Evolutionary conservation across 176 grass and related monocot genomes (phyloP), one percentile per base, ranked within the genome.

Genomic region (Pontederia crassipes): DNA sequence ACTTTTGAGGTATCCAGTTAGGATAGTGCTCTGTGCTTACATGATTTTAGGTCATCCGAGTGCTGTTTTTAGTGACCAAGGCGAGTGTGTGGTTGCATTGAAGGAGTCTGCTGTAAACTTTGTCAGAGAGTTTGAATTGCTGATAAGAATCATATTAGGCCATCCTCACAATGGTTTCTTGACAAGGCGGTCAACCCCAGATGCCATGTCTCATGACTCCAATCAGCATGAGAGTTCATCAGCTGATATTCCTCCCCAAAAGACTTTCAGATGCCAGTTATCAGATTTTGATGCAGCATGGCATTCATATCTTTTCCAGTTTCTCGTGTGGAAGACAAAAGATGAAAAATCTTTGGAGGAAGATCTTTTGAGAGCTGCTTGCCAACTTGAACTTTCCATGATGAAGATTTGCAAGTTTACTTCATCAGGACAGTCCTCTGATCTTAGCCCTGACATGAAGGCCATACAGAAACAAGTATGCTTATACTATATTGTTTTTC

Each of bases 281-380:
- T 68, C 52, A 74, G 57, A 55, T 58, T 98, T 98, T 62, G 93
- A 98, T 68, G 80, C 78, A 46, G 81, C 79, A 0, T 98, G 93
- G 93, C 83, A 88, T 15, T 28, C 66, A 48, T 98, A 98, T 78
- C 72, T 98, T 71, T 98, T 92, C 76, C 9, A 54, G 10, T 98
- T 98, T 79, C 87, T 98, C 53, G 84, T 80, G 8, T 98, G 93
- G 93, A 98, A 98, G 61, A 72, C 86, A 46, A 98, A 98, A 73
- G 93, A 98, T 81, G 93, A 84, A 71, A 98, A 77, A 62, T 72
- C 72, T 72, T 78, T 98, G 77, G 93, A 98, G 74, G 84, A 88
- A 52, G 93, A 92, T 85, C 93, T 98, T 66, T 79, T 98, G 17
- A 92, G 84, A 62, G 87, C 79, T 65, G 93, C 93, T 55, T 98